These are phyloP conservation scores for Delphinella strobiligena DNA, from an alignment of 2,329 filamentous ascomycete genomes.

Conservation along the genomic window DNA sequence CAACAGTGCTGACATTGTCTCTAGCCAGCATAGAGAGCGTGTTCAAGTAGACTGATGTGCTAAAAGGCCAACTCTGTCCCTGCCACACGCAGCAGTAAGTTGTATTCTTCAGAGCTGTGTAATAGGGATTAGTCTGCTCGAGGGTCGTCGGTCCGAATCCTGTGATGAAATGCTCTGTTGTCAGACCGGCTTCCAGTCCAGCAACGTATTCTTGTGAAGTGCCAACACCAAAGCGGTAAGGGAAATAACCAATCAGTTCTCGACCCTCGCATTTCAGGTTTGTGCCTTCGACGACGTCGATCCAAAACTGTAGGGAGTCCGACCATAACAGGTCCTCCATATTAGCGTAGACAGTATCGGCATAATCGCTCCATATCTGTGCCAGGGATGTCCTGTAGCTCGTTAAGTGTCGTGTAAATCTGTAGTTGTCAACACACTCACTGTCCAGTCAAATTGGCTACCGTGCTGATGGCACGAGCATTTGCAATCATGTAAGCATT, in stretches of 20 bases:
- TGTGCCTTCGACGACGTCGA: conserved; percentile 25
- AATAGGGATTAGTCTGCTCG: conserved; percentile 30
- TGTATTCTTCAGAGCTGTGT: conserved; percentile 22
- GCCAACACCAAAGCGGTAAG: conserved; percentile 31
- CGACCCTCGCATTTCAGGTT: conserved; percentile 25
- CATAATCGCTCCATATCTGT: conserved; percentile 21
- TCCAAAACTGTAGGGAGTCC: conserved; percentile 26
- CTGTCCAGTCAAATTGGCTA: conserved; percentile 22
- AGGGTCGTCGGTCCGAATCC: conserved; percentile 31
- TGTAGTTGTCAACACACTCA: neutral
- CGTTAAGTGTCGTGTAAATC: neutral
- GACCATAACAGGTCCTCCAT: conserved; percentile 29
- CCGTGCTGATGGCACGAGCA: conserved; percentile 27
- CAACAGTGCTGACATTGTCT: conserved; percentile 20
- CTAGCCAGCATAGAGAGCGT: conserved; percentile 28
- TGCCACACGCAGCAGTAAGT: conserved; percentile 30
- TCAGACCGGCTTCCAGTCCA: conserved; percentile 23
- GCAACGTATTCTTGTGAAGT: conserved; percentile 18
- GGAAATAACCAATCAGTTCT: conserved; percentile 31
- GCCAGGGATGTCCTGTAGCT: conserved; percentile 16
- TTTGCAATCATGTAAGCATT: conserved; percentile 35
- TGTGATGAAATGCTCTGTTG: conserved; percentile 25
- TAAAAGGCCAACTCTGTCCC: conserved; percentile 35
- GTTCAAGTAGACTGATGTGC: conserved; percentile 29
- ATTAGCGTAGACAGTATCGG: conserved; percentile 22